Base-by-base conservation (phyloP, 192 early-diverging fungal genomes). In the Coemansia sp. region DNA sequence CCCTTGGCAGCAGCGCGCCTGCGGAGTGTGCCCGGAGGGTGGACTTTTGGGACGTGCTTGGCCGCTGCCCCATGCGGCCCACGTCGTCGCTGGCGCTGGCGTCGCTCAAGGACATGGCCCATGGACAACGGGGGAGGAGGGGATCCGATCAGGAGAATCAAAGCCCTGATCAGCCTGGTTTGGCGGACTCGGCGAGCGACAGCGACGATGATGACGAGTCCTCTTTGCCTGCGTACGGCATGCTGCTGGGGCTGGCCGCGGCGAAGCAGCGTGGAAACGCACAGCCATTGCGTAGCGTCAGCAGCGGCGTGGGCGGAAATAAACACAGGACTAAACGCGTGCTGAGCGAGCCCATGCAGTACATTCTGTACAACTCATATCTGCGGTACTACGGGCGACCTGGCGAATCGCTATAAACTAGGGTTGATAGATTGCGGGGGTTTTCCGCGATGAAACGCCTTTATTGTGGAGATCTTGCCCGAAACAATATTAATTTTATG, bases 331-430 rank as follows among this genome's bases (percentile, higher is more conserved):
- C 66, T 33, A 81, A 75, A 29, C 73, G 78, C 11, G 73, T 81
- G 51, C 69, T 81, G 9, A 75, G 73, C 48, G 78, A 81, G 60
- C 78, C 78, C 1, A 81, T 81, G 78, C 78, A 81, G 67, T 81
- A 81, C 34, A 81, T 81, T 6, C 33, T 81, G 63, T 81, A 81
- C 60, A 81, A 81, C 48, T 81, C 78, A 36, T 81, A 81, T 41
- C 59, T 81, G 24, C 69, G 78, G 21, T 81, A 81, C 78, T 81
- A 81, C 50, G 78, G 78, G n/a, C 67, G 65, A 11, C 78, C 73
- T 7, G 59, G 66, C 24, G 68, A 79, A 24, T 21, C 60, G 17
- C 67, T 59, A 64, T 27, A 53, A n/a, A 42, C 19, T 21, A 27
- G 5, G 16, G 29, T 19, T 4, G 37, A 56, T 71, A 35, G 42